Conservation (phyloP, 2,329 filamentous ascomycete genomes). For the Ilyonectria robusta region DNA sequence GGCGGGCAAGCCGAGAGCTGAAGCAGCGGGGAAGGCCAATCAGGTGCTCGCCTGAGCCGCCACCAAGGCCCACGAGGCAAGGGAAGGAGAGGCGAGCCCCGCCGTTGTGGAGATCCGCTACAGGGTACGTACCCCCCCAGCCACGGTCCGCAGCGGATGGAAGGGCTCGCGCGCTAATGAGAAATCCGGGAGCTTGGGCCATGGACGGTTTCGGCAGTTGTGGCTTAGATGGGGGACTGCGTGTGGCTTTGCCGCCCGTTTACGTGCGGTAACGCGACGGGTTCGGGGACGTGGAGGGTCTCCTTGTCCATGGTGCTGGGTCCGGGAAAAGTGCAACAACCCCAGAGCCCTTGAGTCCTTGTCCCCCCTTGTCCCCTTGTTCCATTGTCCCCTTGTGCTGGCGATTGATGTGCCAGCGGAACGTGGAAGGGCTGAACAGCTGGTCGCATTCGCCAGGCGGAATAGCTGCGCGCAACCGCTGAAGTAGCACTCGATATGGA, state of each 20-base stretch:
- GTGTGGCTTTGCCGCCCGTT: conserved; percentile 2
- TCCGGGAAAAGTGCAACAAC: conserved; percentile 3
- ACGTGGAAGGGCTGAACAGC: not conserved
- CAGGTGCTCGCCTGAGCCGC: conserved; percentile 17
- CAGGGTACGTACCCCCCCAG: not conserved
- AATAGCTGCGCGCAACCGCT: conserved; percentile 6
- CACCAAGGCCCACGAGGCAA: conserved; percentile 11
- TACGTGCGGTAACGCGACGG: not conserved
- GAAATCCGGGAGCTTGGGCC: conserved; percentile 40
- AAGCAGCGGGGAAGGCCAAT: conserved; percentile 38
- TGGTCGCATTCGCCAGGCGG: not conserved
- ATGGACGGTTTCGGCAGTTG: conserved; percentile 6
- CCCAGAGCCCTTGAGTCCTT: conserved; percentile 8
- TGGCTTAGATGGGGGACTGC: conserved; percentile 21
- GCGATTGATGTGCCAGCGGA: conserved; percentile 2
- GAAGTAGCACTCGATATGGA: not conserved
- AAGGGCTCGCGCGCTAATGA: not conserved
- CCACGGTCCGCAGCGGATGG: not conserved
- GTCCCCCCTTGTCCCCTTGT: too few relatives aligned
- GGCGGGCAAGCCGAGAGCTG: conserved; percentile 49
- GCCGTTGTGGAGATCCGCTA: not conserved
- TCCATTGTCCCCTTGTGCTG: conserved; percentile 22
- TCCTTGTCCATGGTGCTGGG: not conserved
- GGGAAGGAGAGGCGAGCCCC: conserved; percentile 6
- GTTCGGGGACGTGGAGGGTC: not conserved